phyloP scores from a whole-genome alignment of 1,139 yeast genomes.

The Candida glucosophila region DNA sequence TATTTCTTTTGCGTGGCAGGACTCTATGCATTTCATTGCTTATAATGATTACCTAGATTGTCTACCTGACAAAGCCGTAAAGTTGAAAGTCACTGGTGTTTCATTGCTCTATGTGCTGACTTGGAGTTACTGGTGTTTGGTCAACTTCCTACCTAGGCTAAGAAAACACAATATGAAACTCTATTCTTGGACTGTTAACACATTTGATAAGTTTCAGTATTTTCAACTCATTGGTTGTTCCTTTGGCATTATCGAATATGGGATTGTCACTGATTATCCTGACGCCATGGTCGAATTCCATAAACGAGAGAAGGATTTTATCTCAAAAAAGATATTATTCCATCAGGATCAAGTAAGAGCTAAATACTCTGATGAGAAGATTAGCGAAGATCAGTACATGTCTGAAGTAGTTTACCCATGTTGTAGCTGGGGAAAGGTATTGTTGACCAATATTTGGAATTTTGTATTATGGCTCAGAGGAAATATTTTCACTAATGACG shows the following conservation, averaged over 20 bases:
- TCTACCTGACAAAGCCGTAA: constrained; percentile 10
- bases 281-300: constrained; percentile 25
- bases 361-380: background rate
- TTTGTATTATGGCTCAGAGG: constrained; percentile 10
- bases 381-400: constrained; percentile 9
- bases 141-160: constrained; percentile 28
- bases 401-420: no score
- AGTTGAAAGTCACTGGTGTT: constrained; percentile 28
- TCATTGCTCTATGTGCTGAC: constrained; percentile 32
- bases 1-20: constrained; percentile 28
- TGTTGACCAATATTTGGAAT: constrained; percentile 10
- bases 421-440: constrained; percentile 16
- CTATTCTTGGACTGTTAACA: constrained; percentile 81
- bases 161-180: constrained; percentile 40
- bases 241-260: constrained; percentile 29
- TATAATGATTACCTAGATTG: constrained; percentile 30
- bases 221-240: constrained; percentile 19
- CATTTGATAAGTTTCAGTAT: constrained; percentile 38
- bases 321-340: constrained; percentile 1
- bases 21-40: constrained; percentile 23
- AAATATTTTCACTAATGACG: constrained; percentile 13
- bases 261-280: constrained; percentile 59
- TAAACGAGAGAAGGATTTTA: constrained; percentile 6
- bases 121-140: constrained; percentile 30
- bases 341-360: background rate